phyloP scores from a whole-genome alignment of 352 stramenopile species.

The Sclerospora graminicola region DNA sequence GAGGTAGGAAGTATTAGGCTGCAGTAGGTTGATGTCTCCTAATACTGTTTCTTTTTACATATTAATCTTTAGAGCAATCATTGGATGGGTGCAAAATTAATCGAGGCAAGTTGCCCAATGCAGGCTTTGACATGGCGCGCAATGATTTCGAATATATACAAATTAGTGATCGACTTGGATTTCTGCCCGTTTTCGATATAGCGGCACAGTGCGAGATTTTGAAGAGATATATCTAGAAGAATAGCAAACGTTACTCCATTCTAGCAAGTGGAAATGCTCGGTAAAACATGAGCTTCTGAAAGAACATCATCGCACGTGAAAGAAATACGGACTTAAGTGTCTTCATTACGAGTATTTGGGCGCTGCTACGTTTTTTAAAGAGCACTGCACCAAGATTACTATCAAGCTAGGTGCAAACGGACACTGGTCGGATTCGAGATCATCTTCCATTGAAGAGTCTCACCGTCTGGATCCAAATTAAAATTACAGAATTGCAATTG shows the following conservation, averaged over 20 bases:
- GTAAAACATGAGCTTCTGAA: conserved; percentile 43
- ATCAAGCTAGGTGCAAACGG: conserved; percentile 27
- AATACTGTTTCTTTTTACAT: conserved; percentile 70
- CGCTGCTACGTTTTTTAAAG: conserved; percentile 11
- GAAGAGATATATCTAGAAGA: conserved; percentile 29
- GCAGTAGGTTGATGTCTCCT: too few relatives aligned
- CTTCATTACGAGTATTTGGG: conserved; percentile 35
- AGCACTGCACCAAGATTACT: conserved; percentile 33
- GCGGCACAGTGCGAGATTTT: conserved; percentile 35
- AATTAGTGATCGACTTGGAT: not conserved
- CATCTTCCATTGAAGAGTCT: too few relatives aligned
- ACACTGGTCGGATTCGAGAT: conserved; percentile 42
- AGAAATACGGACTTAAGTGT: conserved; percentile 37
- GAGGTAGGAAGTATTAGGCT: not conserved
- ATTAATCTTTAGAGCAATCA: conserved; percentile 92
- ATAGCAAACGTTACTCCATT: conserved; percentile 27
- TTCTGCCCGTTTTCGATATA: conserved; percentile 5
- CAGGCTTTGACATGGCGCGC: conserved; percentile 87
- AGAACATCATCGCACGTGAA: conserved; percentile 40
- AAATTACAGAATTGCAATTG: too few relatives aligned
- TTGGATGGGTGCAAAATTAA: conserved; percentile 93
- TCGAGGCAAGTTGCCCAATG: conserved; percentile 93
- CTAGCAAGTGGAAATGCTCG: conserved; percentile 42
- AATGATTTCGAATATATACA: conserved; percentile 77
- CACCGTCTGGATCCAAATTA: too few relatives aligned